phyloP scores from a whole-genome alignment of 352 stramenopile species.

The Pythium angustatum region DNA sequence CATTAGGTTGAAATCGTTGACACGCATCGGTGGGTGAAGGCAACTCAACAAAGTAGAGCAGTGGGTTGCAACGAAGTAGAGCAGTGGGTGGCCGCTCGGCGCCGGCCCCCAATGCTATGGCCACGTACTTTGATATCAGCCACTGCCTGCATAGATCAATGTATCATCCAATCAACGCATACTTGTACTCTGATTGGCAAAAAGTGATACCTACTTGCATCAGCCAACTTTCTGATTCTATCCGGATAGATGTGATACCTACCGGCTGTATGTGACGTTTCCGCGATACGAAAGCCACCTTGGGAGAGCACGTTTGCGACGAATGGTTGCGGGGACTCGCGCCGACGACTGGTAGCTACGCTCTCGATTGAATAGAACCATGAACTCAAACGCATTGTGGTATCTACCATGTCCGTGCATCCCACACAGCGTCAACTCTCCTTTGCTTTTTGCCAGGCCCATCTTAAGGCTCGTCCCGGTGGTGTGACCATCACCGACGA shows the following conservation, averaged over 20 bases:
- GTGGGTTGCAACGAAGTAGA: neutral
- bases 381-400: neutral
- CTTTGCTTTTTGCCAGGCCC: neutral
- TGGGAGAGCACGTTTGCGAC: neutral
- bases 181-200: neutral
- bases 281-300: neutral
- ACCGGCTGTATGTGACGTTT: neutral
- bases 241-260: neutral
- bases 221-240: neutral
- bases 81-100: neutral
- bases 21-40: neutral
- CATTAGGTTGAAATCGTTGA: slow-evolving; percentile 7
- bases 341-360: neutral
- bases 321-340: neutral
- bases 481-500: neutral
- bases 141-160: neutral
- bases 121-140: neutral
- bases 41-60: neutral
- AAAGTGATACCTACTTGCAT: neutral
- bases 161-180: neutral
- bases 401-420: neutral
- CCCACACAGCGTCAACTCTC: neutral
- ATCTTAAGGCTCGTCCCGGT: neutral
- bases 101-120: neutral
- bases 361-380: neutral